Evolutionary conservation across 768 basidiomycete genomes (phyloP).

Genomic region (Russula dissimulans): DNA sequence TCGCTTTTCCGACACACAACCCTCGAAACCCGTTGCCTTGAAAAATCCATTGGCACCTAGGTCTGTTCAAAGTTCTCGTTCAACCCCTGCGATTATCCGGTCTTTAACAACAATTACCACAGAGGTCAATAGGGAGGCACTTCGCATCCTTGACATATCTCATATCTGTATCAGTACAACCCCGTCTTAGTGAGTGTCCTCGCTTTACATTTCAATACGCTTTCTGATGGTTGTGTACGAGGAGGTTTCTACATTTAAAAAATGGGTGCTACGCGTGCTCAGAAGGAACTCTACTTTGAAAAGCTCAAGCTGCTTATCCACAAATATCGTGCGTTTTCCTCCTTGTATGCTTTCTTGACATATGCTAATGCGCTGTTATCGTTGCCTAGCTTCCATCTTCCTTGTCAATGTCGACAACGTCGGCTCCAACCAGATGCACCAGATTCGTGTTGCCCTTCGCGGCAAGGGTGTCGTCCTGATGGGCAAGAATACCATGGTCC

Average conservation of each 20-base stretch:
- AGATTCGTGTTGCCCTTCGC: constrained; percentile 91
- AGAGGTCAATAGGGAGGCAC: constrained; percentile 96
- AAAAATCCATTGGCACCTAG: constrained; percentile 92
- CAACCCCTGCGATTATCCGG: not conserved
- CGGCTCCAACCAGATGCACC: constrained; percentile 99
- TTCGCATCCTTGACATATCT: constrained; percentile 20
- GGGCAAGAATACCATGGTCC: constrained; percentile 99
- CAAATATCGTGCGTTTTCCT: constrained; percentile 67
- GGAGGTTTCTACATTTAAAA: constrained; percentile 18
- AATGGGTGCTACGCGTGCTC: constrained; percentile 89
- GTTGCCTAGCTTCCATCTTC: constrained; percentile 84
- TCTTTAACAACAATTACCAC: constrained; percentile 2
- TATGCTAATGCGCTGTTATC: not conserved
- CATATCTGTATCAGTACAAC: constrained; percentile 12
- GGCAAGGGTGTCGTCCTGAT: constrained; percentile 95
- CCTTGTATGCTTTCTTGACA: not conserved
- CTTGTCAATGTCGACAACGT: constrained; percentile 99
- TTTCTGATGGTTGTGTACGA: constrained; percentile 2
- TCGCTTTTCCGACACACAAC: constrained; percentile 6
- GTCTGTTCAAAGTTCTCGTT: constrained; percentile 30
- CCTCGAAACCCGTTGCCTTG: constrained; percentile 53
- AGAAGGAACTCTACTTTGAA: constrained; percentile 84
- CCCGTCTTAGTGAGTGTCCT: constrained; percentile 4
- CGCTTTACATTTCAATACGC: not conserved
- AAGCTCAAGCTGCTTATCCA: constrained; percentile 91